A percentile compares a stretch with the other conserved stretches of the same genome.
Evolutionary conservation across 306 rosid species (phyloP).

Genomic region (Lathyrus aphaca): DNA sequence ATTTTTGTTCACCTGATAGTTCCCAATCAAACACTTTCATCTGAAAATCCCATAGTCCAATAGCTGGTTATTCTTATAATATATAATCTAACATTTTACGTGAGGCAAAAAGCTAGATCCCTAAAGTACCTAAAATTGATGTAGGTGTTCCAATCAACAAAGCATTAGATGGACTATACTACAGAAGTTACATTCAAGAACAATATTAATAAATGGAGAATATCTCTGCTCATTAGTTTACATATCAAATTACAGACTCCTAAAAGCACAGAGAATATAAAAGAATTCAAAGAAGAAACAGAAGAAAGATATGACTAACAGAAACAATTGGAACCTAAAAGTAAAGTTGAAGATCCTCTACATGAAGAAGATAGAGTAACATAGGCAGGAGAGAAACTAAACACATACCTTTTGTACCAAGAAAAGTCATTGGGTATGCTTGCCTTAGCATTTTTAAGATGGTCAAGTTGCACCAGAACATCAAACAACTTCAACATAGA

Average conservation of each 20-base stretch:
- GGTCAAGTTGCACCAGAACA: conserved; percentile 96
- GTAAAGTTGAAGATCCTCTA: conserved; percentile 29
- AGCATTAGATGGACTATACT: neutral
- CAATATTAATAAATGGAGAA: conserved; percentile 9
- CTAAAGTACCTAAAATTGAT: neutral
- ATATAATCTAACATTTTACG: neutral
- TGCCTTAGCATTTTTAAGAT: conserved; percentile 97
- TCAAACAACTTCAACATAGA: conserved; percentile 97
- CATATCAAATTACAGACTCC: conserved; percentile 22
- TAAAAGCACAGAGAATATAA: conserved; percentile 19
- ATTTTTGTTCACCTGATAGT: neutral
- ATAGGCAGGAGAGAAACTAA: conserved; percentile 14
- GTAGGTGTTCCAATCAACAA: neutral
- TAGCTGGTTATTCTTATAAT: neutral
- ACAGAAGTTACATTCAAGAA: conserved; percentile 5
- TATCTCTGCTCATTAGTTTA: conserved; percentile 2
- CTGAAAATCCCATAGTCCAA: neutral
- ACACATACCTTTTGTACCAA: conserved; percentile 92
- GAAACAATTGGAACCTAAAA: conserved; percentile 30
- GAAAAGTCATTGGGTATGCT: conserved; percentile 99
- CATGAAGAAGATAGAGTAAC: conserved; percentile 27
- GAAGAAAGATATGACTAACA: conserved; percentile 22
- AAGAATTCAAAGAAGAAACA: conserved; percentile 13
- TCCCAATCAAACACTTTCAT: conserved; percentile 1
- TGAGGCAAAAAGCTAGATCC: neutral